Conservation (phyloP, 805 yeast genomes). For the Candida awuae region DNA sequence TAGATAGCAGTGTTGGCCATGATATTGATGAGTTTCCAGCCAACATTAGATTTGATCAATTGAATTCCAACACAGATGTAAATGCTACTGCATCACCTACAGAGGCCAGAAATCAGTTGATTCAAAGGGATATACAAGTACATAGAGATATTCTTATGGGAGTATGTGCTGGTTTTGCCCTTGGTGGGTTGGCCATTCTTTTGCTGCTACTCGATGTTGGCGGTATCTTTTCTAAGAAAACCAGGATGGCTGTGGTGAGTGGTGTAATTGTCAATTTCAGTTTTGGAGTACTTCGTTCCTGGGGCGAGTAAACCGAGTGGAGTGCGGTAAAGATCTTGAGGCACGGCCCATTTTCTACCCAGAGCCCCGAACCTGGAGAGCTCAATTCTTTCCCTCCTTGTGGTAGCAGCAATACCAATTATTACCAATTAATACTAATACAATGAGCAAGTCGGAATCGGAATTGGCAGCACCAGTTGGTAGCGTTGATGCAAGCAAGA, state of each 20-base stretch:
- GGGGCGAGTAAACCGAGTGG: slow-evolving; percentile 24
- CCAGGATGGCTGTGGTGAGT: slow-evolving; percentile 61
- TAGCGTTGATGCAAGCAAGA: background rate
- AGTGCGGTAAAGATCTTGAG: too few relatives aligned
- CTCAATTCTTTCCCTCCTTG: too few relatives aligned
- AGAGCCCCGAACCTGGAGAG: too few relatives aligned
- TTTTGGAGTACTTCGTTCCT: slow-evolving; percentile 51
- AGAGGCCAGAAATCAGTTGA: slow-evolving; percentile 3
- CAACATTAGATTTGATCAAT: slow-evolving; percentile 14
- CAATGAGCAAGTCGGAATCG: background rate
- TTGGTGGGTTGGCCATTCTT: slow-evolving; percentile 67
- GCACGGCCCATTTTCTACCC: too few relatives aligned
- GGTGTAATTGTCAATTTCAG: slow-evolving; percentile 65
- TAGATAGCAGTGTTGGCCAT: slow-evolving; percentile 62
- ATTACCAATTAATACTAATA: too few relatives aligned
- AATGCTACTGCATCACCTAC: slow-evolving; percentile 9
- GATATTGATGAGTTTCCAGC: slow-evolving; percentile 41
- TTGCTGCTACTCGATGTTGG: slow-evolving; percentile 48
- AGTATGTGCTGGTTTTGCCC: slow-evolving; percentile 60
- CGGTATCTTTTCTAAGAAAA: slow-evolving; percentile 49
- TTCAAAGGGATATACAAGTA: slow-evolving; percentile 21
- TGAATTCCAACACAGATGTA: slow-evolving; percentile 1
- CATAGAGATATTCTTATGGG: slow-evolving; percentile 68
- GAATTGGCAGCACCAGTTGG: background rate
- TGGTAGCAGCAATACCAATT: too few relatives aligned